phyloP scores from a whole-genome alignment of 164 flowering plant genomes.

The Liquidambar formosana region DNA sequence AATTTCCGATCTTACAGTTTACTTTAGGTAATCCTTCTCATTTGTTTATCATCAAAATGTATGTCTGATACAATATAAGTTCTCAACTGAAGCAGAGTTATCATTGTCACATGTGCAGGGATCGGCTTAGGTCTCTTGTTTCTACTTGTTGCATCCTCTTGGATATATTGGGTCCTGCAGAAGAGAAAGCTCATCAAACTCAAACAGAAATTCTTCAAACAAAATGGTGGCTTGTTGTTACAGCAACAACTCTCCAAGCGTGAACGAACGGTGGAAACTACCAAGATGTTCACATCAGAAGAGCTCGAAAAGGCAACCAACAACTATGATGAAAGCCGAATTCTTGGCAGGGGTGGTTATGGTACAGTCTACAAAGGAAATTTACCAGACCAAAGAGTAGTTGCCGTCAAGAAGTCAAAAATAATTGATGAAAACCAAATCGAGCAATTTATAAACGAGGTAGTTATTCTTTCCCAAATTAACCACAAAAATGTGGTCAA shows the following conservation, averaged over 20 bases:
- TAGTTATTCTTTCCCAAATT: slow-evolving; percentile 20
- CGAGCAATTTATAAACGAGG: slow-evolving; percentile 21
- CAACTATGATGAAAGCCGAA: slow-evolving; percentile 9
- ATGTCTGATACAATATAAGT: not conserved
- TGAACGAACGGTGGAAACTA: slow-evolving; percentile 4
- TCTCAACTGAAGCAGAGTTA: too few relatives aligned
- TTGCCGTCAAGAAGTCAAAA: slow-evolving; percentile 21
- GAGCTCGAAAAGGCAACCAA: slow-evolving; percentile 19
- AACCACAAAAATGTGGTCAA: slow-evolving; percentile 21
- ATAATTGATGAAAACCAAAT: slow-evolving; percentile 12
- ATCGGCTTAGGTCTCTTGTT: slow-evolving; percentile 11
- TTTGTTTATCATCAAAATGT: not conserved
- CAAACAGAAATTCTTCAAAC: slow-evolving; percentile 19
- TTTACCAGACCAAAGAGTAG: slow-evolving; percentile 1
- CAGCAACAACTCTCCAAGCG: slow-evolving; percentile 7
- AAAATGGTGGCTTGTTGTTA: slow-evolving; percentile 32
- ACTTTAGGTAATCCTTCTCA: not conserved
- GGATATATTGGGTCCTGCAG: slow-evolving; percentile 14
- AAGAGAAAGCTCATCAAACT: slow-evolving; percentile 15
- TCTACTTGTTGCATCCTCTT: slow-evolving; percentile 7
- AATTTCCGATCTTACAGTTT: slow-evolving; percentile 4
- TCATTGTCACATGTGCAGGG: slow-evolving; percentile 1
- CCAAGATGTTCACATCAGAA: slow-evolving; percentile 12
- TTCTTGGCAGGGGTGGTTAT: slow-evolving; percentile 22
- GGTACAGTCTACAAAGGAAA: slow-evolving; percentile 22